Percentiles rank a stretch among this genome's conserved stretches.
Conservation (phyloP, 2,329 filamentous ascomycete genomes). For the Penicillium sclerotiorum region DNA sequence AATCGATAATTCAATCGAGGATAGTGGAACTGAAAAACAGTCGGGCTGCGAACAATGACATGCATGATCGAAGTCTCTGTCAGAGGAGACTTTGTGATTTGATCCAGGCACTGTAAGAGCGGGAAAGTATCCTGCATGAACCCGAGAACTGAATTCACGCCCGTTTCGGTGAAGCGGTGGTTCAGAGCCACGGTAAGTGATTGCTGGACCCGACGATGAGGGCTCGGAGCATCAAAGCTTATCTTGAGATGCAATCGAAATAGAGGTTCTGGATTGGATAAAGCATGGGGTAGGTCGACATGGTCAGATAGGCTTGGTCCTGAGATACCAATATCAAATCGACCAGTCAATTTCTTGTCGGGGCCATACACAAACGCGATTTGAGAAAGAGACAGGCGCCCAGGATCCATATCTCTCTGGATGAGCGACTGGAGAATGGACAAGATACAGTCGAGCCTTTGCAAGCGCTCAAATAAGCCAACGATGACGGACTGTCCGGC, state of each 20-base stretch:
- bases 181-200: constrained; percentile 43
- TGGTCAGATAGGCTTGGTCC: constrained; percentile 19
- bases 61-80: constrained; percentile 31
- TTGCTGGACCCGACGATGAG: constrained; percentile 45
- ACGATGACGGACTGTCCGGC: constrained; percentile 39
- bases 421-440: constrained; percentile 39
- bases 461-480: constrained; percentile 39
- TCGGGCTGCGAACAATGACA: constrained; percentile 40
- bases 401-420: constrained; percentile 34
- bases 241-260: constrained; percentile 36
- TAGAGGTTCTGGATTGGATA: constrained; percentile 27
- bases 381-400: constrained; percentile 38
- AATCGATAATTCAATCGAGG: constrained; percentile 37
- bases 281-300: constrained; percentile 25
- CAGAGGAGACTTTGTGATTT: constrained; percentile 31
- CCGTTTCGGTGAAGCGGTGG: constrained; percentile 28
- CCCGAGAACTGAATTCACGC: constrained; percentile 34
- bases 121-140: constrained; percentile 40
- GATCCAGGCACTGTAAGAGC: constrained; percentile 41
- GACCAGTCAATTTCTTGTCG: constrained; percentile 31
- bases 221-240: constrained; percentile 38
- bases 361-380: constrained; percentile 40
- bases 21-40: constrained; percentile 40
- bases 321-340: constrained; percentile 34
- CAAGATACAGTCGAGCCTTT: constrained; percentile 42